Base-by-base conservation (phyloP, 148 eudicot species). In the Cornus kousa region DNA sequence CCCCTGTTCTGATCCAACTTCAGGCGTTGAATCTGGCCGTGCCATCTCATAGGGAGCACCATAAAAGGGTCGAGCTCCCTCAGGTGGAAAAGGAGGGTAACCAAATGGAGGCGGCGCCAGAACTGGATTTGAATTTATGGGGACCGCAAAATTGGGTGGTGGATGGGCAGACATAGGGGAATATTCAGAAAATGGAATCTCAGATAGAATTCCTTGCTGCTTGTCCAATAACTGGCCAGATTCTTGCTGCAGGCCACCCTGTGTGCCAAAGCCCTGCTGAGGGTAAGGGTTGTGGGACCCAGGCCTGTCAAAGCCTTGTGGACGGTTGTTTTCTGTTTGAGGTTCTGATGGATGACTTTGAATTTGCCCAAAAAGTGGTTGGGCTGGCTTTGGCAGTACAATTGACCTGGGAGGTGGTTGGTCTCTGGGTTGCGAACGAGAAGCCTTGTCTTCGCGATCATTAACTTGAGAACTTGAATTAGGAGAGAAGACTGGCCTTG, bases 401-500 rank as follows among this genome's bases (percentile, higher is more conserved):
- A 71, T 75, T 48, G 95, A 89, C 83, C 90, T 89, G 22, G 83
- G 87, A 32, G 93, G 90, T 67, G 85, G 88, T 79, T 83, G 94
- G 65, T 92, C 94, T 83, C 87, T 81, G 40, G 87, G 72, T 82
- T 84, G 93, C 37, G 69, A 77, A n/a, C 79, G 88, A 10, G 80
- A 86, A 79, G 87, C 65, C 78, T 84, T 87, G 81, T 89, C 97
- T 0, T 93, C 90, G 20, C 87, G 91, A 69, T 90, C 91, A 78
- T 86, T 80, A 57, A 70, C 62, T 28, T 81, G 91, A 75, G 93
- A 77, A 76, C 79, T 85, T 37, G 90, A 86, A 82, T 73, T 80
- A 72, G 91, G 88, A 68, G 89, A 87, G 72, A 87, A 85, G 20
- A 62, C 78, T 22, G 91, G 79, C 77, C 83, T 87, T 68, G 88